These are phyloP conservation scores for Samsoniella hepiali DNA, from an alignment of 2,329 filamentous ascomycete species.

Conservation along the genomic window DNA sequence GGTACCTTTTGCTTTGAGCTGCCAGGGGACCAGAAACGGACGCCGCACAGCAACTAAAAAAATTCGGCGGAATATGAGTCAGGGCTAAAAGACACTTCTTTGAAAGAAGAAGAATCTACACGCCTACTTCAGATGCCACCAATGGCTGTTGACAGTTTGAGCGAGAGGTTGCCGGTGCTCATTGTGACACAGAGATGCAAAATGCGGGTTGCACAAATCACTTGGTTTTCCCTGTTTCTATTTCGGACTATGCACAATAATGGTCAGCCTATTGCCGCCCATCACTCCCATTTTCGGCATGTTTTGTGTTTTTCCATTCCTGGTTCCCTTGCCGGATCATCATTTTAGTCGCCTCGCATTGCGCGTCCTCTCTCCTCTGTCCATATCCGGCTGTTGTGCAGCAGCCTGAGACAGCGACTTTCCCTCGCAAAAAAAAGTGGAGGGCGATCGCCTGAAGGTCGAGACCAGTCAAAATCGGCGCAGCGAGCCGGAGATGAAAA, in stretches of 20 bases:
- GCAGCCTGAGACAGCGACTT: not conserved
- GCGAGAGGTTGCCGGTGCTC: not conserved
- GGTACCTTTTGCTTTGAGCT: not conserved
- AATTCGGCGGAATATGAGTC: not conserved
- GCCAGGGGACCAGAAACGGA: not conserved
- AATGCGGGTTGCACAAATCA: not conserved
- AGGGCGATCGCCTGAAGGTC: not conserved
- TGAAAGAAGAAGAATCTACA: not conserved
- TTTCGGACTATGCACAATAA: not conserved
- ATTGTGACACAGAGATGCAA: not conserved
- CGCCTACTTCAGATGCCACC: not conserved
- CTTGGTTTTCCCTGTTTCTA: not conserved
- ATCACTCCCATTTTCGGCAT: not conserved
- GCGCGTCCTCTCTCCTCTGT: not conserved
- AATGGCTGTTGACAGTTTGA: not conserved
- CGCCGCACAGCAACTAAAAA: not conserved
- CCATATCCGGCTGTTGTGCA: not conserved
- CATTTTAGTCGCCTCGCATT: not conserved
- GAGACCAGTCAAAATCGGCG: slow-evolving; percentile 8
- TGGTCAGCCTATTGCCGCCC: not conserved
- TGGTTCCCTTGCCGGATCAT: not conserved
- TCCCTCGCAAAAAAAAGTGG: not conserved
- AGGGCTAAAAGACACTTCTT: not conserved
- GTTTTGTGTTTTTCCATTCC: not conserved
- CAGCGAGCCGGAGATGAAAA: slow-evolving; percentile 1